phyloP scores from a whole-genome alignment of 2,329 filamentous ascomycete species.

The Xylariomycetidae sp. region DNA sequence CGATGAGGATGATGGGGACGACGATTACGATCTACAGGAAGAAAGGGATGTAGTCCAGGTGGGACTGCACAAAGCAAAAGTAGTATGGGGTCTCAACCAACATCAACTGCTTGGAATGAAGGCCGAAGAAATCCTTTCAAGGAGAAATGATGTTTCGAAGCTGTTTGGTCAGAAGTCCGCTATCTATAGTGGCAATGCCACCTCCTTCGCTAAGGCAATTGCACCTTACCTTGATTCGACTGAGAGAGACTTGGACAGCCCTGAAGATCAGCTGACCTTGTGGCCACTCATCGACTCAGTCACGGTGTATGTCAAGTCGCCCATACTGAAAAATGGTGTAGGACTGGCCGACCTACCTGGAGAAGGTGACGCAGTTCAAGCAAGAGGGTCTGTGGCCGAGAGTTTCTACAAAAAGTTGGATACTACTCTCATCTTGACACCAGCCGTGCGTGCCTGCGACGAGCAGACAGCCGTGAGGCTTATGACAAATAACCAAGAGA shows the following conservation, averaged over 20 bases:
- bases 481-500: slow-evolving; percentile 19
- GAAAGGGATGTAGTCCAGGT: no score
- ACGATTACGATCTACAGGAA: no score
- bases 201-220: slow-evolving; percentile 10
- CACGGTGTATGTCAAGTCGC: slow-evolving; percentile 37
- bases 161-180: no score
- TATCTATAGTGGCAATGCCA: slow-evolving; percentile 3
- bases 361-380: slow-evolving; percentile 34
- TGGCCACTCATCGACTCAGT: slow-evolving; percentile 35
- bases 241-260: slow-evolving; percentile 4
- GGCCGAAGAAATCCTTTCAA: no score
- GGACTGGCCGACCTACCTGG: slow-evolving; percentile 50
- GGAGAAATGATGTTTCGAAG: no score
- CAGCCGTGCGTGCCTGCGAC: slow-evolving; percentile 19
- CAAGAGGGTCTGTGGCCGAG: slow-evolving; percentile 17
- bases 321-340: slow-evolving; percentile 41
- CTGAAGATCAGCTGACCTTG: slow-evolving; percentile 11
- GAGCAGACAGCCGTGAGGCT: slow-evolving; percentile 16
- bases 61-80: no score
- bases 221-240: slow-evolving; percentile 26
- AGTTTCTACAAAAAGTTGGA: slow-evolving; percentile 10
- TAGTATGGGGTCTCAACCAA: no score
- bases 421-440: slow-evolving; percentile 22
- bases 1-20: no score
- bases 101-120: no score